A percentile compares a stretch with the other conserved stretches of the same genome.
These are phyloP conservation scores for Hansenula lynferdii DNA, from an alignment of 1,139 yeast species.

Conservation along the genomic window DNA sequence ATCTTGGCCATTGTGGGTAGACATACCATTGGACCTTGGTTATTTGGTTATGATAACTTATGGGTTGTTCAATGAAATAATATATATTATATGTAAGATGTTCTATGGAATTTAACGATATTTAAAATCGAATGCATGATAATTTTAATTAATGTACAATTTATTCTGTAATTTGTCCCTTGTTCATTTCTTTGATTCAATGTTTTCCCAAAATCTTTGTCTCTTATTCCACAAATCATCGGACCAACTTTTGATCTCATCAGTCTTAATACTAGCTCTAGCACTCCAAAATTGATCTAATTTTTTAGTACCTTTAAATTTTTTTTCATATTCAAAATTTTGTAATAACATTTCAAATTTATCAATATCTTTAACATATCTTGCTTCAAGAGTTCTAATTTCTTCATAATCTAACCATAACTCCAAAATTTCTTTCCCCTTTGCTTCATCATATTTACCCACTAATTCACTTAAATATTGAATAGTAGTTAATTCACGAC, in stretches of 20 bases:
- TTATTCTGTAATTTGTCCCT: too few relatives aligned
- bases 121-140: too few relatives aligned
- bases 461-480: conserved; percentile 59
- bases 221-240: conserved; percentile 62
- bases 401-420: conserved; percentile 92
- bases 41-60: conserved; percentile 87
- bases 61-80: conserved; percentile 21
- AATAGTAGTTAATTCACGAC: conserved; percentile 75
- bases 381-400: conserved; percentile 75
- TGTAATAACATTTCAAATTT: conserved; percentile 90
- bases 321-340: conserved; percentile 84
- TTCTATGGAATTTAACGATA: too few relatives aligned
- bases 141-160: too few relatives aligned
- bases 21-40: conserved; percentile 80
- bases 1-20: conserved; percentile 62
- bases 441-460: conserved; percentile 55
- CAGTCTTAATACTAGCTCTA: conserved; percentile 59
- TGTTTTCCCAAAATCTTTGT: conserved; percentile 33
- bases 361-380: conserved; percentile 90
- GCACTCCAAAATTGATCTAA: conserved; percentile 69
- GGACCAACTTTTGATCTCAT: conserved; percentile 68
- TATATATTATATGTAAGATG: too few relatives aligned
- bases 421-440: conserved; percentile 62
- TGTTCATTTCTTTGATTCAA: background rate
- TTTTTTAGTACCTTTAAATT: conserved; percentile 48